Evolutionary conservation across 345 rosid genomes (phyloP).

Genomic region (Physaria fendleri): DNA sequence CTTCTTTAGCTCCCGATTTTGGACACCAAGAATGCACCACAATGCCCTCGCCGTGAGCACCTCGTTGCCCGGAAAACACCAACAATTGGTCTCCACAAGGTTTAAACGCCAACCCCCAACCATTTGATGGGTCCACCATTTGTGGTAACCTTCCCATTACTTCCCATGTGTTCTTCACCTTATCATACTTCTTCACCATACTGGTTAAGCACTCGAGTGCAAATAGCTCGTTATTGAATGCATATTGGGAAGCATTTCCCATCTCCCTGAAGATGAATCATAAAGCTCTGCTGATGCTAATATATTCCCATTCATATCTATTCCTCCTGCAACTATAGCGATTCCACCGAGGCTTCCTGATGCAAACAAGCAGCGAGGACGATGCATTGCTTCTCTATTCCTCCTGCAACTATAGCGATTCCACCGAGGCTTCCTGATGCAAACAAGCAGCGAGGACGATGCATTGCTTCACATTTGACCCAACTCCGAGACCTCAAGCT

Average conservation of each 20-base stretch:
- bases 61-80: conserved; percentile 69
- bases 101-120: conserved; percentile 87
- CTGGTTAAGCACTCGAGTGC: conserved; percentile 62
- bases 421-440: conserved; percentile 68
- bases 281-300: conserved; percentile 63
- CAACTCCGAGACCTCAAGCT: conserved; percentile 46
- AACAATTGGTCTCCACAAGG: conserved; percentile 62
- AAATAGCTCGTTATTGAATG: conserved; percentile 60
- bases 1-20: conserved; percentile 46
- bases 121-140: conserved; percentile 66
- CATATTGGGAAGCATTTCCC: conserved; percentile 70
- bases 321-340: conserved; percentile 74
- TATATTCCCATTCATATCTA: conserved; percentile 50
- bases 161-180: conserved; percentile 53
- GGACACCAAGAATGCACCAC: conserved; percentile 82
- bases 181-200: conserved; percentile 74
- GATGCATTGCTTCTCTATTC: conserved; percentile 67
- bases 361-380: conserved; percentile 71
- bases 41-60: conserved; percentile 57
- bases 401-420: conserved; percentile 58
- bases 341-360: conserved; percentile 61
- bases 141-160: conserved; percentile 78
- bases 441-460: conserved; percentile 66
- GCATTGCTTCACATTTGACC: conserved; percentile 69
- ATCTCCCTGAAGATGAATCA: conserved; percentile 53